Evolutionary conservation across 139 green algal species (phyloP).

Genomic region (Yamagishiella unicocca): DNA sequence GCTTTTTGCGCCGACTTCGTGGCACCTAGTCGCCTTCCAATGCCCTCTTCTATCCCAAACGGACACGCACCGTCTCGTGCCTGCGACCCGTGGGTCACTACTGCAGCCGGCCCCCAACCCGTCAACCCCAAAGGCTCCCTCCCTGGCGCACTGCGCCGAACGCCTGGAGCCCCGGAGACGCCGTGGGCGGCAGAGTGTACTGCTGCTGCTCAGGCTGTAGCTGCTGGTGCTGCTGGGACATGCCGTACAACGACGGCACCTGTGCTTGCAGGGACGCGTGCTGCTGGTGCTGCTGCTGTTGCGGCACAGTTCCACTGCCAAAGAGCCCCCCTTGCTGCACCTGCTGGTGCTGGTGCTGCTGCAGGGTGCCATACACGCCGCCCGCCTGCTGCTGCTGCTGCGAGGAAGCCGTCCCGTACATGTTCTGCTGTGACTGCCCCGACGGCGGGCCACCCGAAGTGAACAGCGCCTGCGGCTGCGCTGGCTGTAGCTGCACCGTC

Average conservation of each 20-base stretch:
- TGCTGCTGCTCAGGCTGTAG: not conserved
- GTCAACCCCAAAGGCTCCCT: slow-evolving; percentile 10
- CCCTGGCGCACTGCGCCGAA: not conserved
- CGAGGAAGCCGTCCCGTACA: not conserved
- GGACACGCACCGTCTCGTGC: no score
- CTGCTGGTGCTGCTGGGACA: slow-evolving; percentile 5
- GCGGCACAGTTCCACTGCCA: no score
- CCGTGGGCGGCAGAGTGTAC: not conserved
- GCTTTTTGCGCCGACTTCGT: no score
- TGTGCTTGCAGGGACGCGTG: not conserved
- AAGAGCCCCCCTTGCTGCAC: not conserved
- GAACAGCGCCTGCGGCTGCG: slow-evolving; percentile 10
- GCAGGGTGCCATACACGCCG: not conserved
- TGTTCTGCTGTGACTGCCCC: no score
- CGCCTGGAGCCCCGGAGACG: not conserved
- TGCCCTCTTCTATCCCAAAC: no score
- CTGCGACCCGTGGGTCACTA: no score
- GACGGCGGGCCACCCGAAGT: not conserved
- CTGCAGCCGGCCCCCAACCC: no score
- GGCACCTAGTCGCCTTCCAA: no score
- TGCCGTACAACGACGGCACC: not conserved
- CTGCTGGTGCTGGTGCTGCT: slow-evolving; percentile 19
- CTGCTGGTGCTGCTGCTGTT: not conserved
- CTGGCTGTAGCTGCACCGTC: slow-evolving; percentile 16
- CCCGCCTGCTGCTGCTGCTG: not conserved